Evolutionary conservation across 495 filamentous ascomycete genomes (phyloP).

Genomic region (Penicillium bialowiezense): DNA sequence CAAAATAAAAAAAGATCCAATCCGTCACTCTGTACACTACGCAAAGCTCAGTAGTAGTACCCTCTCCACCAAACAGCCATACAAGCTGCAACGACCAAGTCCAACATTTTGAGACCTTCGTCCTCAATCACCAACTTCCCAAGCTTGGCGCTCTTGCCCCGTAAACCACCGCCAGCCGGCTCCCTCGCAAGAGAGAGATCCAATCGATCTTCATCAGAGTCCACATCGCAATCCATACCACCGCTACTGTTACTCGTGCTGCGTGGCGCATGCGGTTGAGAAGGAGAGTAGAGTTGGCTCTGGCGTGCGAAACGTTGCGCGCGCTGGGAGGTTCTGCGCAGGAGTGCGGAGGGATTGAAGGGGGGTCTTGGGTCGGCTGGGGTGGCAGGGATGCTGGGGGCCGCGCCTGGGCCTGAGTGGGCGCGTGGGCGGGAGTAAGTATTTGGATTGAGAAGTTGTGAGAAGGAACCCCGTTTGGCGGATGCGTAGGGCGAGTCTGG

Average conservation of each 20-base stretch:
- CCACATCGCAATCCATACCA: conserved; percentile 7
- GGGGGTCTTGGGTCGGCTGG: neutral
- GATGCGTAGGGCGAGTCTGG: neutral
- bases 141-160: conserved; percentile 83
- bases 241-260: conserved; percentile 33
- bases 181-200: conserved; percentile 76
- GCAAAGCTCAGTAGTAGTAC: conserved; percentile 61
- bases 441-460: conserved; percentile 36
- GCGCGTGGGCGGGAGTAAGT: conserved; percentile 28
- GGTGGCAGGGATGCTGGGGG: neutral
- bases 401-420: conserved; percentile 20
- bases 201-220: conserved; percentile 45
- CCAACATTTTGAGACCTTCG: conserved; percentile 93
- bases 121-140: conserved; percentile 89
- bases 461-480: conserved; percentile 33
- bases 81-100: conserved; percentile 87
- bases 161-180: conserved; percentile 74
- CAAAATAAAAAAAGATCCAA: no score
- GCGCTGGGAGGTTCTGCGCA: conserved; percentile 21
- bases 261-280: conserved; percentile 10
- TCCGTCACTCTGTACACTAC: no score
- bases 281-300: conserved; percentile 7
- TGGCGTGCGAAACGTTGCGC: conserved; percentile 22
- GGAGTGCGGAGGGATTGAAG: conserved; percentile 11
- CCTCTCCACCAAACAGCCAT: conserved; percentile 90